Percentiles rank a stretch among this genome's conserved stretches.
These are phyloP conservation scores for Cardiosporidium cionae DNA, from an alignment of 169 alveolate species.

Conservation along the genomic window DNA sequence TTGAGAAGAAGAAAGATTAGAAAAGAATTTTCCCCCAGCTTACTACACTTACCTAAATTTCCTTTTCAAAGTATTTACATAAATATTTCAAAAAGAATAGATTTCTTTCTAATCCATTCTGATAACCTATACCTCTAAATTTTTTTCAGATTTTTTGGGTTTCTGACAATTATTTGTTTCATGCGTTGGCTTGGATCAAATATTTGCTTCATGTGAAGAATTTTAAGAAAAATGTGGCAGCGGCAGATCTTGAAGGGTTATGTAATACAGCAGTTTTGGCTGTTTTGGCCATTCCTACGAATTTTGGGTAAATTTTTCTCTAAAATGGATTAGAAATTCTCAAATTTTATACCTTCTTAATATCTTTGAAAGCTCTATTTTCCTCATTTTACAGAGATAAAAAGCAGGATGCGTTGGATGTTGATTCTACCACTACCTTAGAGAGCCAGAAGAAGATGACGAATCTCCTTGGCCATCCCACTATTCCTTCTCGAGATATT, in stretches of 20 bases:
- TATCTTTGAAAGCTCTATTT: no score
- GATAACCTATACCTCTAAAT: no score
- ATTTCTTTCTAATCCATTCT: no score
- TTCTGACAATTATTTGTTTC: constrained; percentile 83
- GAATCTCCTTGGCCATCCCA: constrained; percentile 59
- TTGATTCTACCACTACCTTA: constrained; percentile 2
- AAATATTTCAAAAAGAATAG: no score
- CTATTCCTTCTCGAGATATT: constrained; percentile 73
- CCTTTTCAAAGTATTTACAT: no score
- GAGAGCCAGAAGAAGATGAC: constrained; percentile 73
- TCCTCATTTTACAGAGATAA: constrained; percentile 1
- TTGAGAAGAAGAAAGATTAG: no score
- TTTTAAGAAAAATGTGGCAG: constrained; percentile 65
- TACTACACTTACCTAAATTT: no score
- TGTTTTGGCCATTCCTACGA: constrained; percentile 58
- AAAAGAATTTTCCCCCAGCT: no score
- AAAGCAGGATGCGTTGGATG: constrained; percentile 4
- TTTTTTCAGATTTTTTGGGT: no score
- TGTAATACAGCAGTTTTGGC: constrained; percentile 74
- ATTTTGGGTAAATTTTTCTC: background rate
- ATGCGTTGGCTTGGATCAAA: constrained; percentile 78
- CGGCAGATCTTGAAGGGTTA: constrained; percentile 53
- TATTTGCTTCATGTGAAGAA: constrained; percentile 65
- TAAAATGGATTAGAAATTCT: no score
- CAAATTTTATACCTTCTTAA: no score